These are phyloP conservation scores for Leccinum incarnatum DNA, from an alignment of 768 basidiomycete species.

Conservation along the genomic window DNA sequence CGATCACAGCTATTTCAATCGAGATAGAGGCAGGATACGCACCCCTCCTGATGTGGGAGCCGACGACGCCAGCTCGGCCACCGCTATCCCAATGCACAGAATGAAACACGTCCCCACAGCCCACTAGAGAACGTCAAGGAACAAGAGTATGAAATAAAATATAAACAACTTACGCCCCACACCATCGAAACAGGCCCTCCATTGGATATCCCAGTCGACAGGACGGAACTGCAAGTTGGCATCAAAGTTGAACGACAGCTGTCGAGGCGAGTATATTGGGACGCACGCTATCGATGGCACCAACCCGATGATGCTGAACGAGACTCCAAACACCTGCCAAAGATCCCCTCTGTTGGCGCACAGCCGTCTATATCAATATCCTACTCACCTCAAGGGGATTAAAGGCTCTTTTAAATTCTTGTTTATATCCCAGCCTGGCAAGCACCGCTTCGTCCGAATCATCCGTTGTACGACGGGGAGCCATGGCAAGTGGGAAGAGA, in stretches of 20 bases:
- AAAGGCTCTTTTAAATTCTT: slow-evolving; percentile 34
- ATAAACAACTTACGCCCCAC: slow-evolving; percentile 34
- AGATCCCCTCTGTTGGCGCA: background rate
- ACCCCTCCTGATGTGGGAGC: slow-evolving; percentile 40
- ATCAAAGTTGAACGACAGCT: background rate
- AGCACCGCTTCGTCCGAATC: slow-evolving; percentile 29
- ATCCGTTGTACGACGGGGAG: background rate
- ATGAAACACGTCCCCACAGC: slow-evolving; percentile 34
- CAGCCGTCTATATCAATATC: background rate
- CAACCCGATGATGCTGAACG: slow-evolving; percentile 66
- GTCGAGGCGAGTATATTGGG: slow-evolving; percentile 3
- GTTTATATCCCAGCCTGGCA: slow-evolving; percentile 33
- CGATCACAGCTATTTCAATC: background rate
- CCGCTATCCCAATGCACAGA: slow-evolving; percentile 34
- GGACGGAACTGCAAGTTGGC: slow-evolving; percentile 35
- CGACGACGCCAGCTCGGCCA: slow-evolving; percentile 38
- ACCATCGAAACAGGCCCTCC: slow-evolving; percentile 46
- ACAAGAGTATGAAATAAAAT: background rate
- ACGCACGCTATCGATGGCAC: slow-evolving; percentile 59
- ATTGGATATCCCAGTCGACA: slow-evolving; percentile 43
- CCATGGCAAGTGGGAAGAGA: background rate
- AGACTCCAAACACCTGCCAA: slow-evolving; percentile 61
- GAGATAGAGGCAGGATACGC: slow-evolving; percentile 2
- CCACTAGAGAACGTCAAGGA: slow-evolving; percentile 30
- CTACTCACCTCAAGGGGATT: slow-evolving; percentile 26